A percentile compares a stretch with the other conserved stretches of the same genome.
phyloP scores from a whole-genome alignment of 2,329 filamentous ascomycete species.

The Ceratocystis papillata region DNA sequence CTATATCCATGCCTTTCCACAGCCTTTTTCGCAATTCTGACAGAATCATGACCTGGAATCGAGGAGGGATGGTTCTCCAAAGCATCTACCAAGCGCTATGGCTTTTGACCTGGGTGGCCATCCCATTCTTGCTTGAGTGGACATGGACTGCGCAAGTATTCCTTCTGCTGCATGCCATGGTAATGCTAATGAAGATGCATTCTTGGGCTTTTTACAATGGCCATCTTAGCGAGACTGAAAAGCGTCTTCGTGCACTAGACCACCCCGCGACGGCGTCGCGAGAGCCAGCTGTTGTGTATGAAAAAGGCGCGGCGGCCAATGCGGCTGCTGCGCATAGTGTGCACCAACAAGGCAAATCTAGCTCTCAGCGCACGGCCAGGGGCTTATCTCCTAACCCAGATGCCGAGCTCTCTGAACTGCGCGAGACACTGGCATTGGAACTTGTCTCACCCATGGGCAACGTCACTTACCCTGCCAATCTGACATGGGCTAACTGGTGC shows the following conservation, averaged over 20 bases:
- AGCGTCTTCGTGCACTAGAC: slow-evolving; percentile 69
- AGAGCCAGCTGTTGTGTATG: slow-evolving; percentile 64
- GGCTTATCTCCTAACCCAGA: slow-evolving; percentile 28
- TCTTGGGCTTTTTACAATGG: slow-evolving; percentile 98
- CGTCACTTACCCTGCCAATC: slow-evolving; percentile 80
- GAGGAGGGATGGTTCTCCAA: slow-evolving; percentile 69
- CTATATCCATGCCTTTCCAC: slow-evolving; percentile 63
- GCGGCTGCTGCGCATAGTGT: slow-evolving; percentile 28
- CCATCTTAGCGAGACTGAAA: slow-evolving; percentile 78
- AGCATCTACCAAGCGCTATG: slow-evolving; percentile 69
- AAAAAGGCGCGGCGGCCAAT: slow-evolving; percentile 39
- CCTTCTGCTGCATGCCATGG: slow-evolving; percentile 79
- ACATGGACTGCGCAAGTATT: slow-evolving; percentile 97
- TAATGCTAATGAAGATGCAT: slow-evolving; percentile 97
- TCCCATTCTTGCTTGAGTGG: slow-evolving; percentile 80
- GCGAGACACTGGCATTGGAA: slow-evolving; percentile 80
- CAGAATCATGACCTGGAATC: slow-evolving; percentile 57
- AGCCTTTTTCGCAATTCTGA: slow-evolving; percentile 47
- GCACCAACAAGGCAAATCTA: slow-evolving; percentile 5
- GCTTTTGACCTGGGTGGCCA: slow-evolving; percentile 70
- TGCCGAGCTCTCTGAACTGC: slow-evolving; percentile 55
- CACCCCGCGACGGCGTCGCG: slow-evolving; percentile 53
- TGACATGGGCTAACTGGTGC: slow-evolving; percentile 68
- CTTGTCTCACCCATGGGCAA: slow-evolving; percentile 82
- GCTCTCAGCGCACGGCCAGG: slow-evolving; percentile 27